Base-by-base conservation (phyloP, 2,329 filamentous ascomycete genomes). In the Aplosporella prunicola region DNA sequence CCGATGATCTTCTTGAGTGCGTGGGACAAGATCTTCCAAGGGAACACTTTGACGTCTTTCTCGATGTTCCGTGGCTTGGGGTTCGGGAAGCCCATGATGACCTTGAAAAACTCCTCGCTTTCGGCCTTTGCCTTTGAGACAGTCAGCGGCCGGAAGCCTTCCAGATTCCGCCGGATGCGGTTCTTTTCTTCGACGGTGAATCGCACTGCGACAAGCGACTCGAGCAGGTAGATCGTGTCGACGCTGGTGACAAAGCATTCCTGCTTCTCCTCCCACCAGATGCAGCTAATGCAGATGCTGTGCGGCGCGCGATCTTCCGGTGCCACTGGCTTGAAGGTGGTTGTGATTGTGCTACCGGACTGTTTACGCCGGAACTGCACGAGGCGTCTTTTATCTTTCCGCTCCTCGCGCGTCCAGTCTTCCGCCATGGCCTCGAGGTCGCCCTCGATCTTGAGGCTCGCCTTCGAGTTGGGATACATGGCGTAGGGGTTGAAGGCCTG, bases 181-280 rank as follows among this genome's bases (percentile, higher is more conserved):
- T 98, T 98, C 76, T 96, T 98, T 68, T 96, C 91, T 57, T 96
- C 89, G 4, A 96, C 88, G 0, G 82, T 89, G 63, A 96, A 98
- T 18, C 85, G 76, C 30, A 80, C 78, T 1, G 78, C 84, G 6
- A 96, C 84, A 5, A 98, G 71, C 47, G 89, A 82, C 63, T 96
- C 91, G 2, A 98, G 71, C n/a, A 98, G 71, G 51, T 82, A 83
- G 51, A 98, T 96, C 2, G 89, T 95, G 61, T 98, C 91, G 13
- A 98, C 91, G 35, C 88, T 95, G 3, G 91, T 96, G 37, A 96
- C 87, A 58, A 79, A 96, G 61, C 82, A 94, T 51, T 93, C 84
- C 32, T 78, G 69, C 63, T 87, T 93, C 61, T 93, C 87, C 41
- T 81, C 81, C 91, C 91, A 98, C 69, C 80, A 88, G 53, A 98